These are phyloP conservation scores for Diaporthe sp. DNA, from an alignment of 2,329 filamentous ascomycete genomes.

Conservation along the genomic window DNA sequence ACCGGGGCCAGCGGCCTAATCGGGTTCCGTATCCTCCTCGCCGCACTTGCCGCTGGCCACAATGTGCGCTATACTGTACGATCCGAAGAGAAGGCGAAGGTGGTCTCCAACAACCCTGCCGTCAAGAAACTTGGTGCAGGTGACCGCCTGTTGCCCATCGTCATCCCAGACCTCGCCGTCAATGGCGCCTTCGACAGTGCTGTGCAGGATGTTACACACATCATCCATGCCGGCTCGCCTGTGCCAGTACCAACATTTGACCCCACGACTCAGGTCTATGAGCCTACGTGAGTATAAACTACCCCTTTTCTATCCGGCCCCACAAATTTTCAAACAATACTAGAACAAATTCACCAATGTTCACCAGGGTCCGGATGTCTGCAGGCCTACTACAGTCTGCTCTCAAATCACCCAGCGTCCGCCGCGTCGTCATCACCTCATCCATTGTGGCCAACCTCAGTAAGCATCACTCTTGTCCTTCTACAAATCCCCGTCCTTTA, in stretches of 20 bases:
- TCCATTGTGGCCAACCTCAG: constrained; percentile 40
- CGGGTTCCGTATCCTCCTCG: constrained; percentile 42
- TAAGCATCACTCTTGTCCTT: not conserved
- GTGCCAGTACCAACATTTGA: constrained; percentile 37
- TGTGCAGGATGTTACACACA: constrained; percentile 39
- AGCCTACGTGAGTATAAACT: constrained; percentile 31
- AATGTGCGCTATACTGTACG: constrained; percentile 41
- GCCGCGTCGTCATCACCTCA: constrained; percentile 42
- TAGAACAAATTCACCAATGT: not conserved
- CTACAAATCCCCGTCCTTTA: not conserved
- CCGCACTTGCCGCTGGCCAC: constrained; percentile 39
- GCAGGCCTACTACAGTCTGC: constrained; percentile 38
- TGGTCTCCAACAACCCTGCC: constrained; percentile 40
- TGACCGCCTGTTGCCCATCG: constrained; percentile 38
- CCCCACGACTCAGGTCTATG: constrained; percentile 38
- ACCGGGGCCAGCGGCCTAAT: constrained; percentile 43
- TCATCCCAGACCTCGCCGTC: constrained; percentile 40
- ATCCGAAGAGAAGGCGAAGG: constrained; percentile 39
- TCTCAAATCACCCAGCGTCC: constrained; percentile 37
- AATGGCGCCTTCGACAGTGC: constrained; percentile 41
- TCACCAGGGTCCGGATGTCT: constrained; percentile 36
- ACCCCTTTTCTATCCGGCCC: not conserved
- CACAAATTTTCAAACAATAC: not conserved
- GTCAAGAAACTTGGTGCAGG: constrained; percentile 33
- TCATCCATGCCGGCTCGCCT: constrained; percentile 41